Evolutionary conservation across 2,329 filamentous ascomycete species (phyloP).

Genomic region (Nigrospora oryzae): DNA sequence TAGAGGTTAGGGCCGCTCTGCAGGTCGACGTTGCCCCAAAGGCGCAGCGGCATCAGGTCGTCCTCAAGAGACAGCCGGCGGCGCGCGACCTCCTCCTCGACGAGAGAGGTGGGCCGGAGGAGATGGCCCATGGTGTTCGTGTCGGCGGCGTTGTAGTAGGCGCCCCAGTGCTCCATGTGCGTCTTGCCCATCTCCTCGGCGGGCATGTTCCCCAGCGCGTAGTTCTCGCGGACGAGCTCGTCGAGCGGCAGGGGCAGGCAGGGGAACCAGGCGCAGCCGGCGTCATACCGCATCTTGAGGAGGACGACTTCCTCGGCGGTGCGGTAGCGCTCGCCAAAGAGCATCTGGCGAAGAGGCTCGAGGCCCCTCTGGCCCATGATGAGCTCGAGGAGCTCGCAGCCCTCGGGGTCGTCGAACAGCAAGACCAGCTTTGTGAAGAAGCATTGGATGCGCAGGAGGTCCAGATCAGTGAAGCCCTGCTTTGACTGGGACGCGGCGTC

Average conservation of each 20-base stretch:
- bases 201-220: constrained; percentile 41
- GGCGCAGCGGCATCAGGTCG: constrained; percentile 46
- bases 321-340: constrained; percentile 47
- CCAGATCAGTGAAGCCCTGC: constrained; percentile 45
- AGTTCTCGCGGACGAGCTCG: constrained; percentile 1
- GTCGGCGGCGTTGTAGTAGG: no score
- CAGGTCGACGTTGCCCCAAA: constrained; percentile 55
- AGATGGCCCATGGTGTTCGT: constrained; percentile 26
- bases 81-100: constrained; percentile 45
- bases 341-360: constrained; percentile 47
- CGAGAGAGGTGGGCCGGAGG: constrained; percentile 46
- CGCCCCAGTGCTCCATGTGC: constrained; percentile 50
- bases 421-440: constrained; percentile 68
- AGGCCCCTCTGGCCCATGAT: constrained; percentile 52
- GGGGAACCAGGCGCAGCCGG: constrained; percentile 19
- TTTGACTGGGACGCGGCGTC: constrained; percentile 41
- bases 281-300: constrained; percentile 50
- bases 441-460: constrained; percentile 53
- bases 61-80: constrained; percentile 44
- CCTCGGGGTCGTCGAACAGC: constrained; percentile 55
- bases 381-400: constrained; percentile 42
- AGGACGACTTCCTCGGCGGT: constrained; percentile 42
- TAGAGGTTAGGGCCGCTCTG: constrained; percentile 40
- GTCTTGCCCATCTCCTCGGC: constrained; percentile 40
- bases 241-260: constrained; percentile 10